Percentiles rank a stretch among this genome's conserved stretches.
Evolutionary conservation across 345 rosid species (phyloP).

Genomic region (Mallotus nudiflorus): DNA sequence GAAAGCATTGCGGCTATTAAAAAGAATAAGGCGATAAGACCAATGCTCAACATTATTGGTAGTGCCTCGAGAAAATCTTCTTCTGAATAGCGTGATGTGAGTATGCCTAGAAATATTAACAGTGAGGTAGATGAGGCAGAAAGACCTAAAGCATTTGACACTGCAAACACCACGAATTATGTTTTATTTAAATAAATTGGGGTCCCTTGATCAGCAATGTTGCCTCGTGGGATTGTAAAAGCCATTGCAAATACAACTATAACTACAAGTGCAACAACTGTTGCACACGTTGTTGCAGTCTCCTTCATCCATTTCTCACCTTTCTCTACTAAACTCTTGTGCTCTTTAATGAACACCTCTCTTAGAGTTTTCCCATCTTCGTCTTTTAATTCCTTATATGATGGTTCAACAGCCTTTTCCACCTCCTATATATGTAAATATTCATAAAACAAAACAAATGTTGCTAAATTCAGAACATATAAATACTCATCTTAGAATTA

Average conservation of each 20-base stretch:
- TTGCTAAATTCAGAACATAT: neutral
- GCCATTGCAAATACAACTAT: slow-evolving; percentile 16
- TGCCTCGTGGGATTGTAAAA: slow-evolving; percentile 18
- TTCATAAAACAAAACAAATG: no score
- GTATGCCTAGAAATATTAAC: slow-evolving; percentile 16
- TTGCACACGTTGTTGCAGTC: slow-evolving; percentile 14
- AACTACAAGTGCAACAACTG: slow-evolving; percentile 11
- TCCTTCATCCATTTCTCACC: slow-evolving; percentile 24
- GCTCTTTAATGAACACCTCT: slow-evolving; percentile 2
- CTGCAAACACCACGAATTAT: slow-evolving; percentile 4
- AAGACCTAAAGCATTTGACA: slow-evolving; percentile 4
- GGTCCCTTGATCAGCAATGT: neutral
- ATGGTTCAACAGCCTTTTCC: slow-evolving; percentile 12
- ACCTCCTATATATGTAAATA: slow-evolving; percentile 19
- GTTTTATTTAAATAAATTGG: neutral
- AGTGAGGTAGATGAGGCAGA: slow-evolving; percentile 11
- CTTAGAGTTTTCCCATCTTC: neutral
- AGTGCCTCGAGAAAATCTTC: slow-evolving; percentile 14
- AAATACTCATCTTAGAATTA: no score
- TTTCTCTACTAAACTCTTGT: neutral
- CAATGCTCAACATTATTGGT: slow-evolving; percentile 13
- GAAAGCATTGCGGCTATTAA: slow-evolving; percentile 8
- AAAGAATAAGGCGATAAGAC: slow-evolving; percentile 11
- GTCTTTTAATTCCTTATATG: slow-evolving; percentile 5
- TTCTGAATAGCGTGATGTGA: slow-evolving; percentile 11